Conservation (phyloP, 163 green algal genomes). For the Chlorella variabilis region DNA sequence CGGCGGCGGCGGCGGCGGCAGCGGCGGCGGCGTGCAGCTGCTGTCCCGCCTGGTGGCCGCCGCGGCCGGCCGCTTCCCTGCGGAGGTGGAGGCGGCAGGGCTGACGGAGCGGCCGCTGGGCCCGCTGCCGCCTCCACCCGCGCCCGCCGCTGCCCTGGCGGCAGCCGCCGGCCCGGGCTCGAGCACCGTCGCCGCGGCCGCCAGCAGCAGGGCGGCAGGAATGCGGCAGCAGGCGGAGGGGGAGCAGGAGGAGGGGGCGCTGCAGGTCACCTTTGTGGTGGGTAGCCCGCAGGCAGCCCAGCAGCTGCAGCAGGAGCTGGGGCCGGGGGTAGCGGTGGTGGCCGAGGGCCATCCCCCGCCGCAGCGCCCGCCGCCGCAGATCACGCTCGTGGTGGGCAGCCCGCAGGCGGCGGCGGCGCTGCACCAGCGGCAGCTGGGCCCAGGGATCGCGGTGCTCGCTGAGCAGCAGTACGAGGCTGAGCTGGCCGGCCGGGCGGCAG, state of each 20-base stretch:
- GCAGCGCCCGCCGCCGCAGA: too few relatives aligned
- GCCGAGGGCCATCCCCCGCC: neutral
- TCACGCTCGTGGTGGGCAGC: neutral
- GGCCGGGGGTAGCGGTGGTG: neutral
- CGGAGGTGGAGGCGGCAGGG: slow-evolving; percentile 2
- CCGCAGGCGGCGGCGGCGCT: neutral
- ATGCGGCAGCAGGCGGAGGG: neutral
- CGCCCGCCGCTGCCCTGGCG: neutral
- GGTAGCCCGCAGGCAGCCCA: neutral
- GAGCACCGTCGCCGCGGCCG: neutral
- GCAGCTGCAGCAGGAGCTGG: slow-evolving; percentile 10
- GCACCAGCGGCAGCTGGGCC: neutral
- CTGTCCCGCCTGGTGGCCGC: slow-evolving; percentile 26
- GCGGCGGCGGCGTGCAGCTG: slow-evolving; percentile 23
- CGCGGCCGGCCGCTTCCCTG: slow-evolving; percentile 6
- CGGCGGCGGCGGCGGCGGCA: neutral
- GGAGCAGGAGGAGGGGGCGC: neutral
- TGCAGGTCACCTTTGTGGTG: neutral
- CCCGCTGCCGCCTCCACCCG: neutral
- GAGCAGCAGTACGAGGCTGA: neutral
- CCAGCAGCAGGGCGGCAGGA: neutral
- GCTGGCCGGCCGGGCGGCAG: too few relatives aligned
- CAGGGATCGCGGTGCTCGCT: neutral
- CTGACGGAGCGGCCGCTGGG: slow-evolving; percentile 27
- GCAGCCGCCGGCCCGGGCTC: neutral